Evolutionary conservation across 1,284 basidiomycete genomes (phyloP).

Genomic region (Cryptococcus sp.): DNA sequence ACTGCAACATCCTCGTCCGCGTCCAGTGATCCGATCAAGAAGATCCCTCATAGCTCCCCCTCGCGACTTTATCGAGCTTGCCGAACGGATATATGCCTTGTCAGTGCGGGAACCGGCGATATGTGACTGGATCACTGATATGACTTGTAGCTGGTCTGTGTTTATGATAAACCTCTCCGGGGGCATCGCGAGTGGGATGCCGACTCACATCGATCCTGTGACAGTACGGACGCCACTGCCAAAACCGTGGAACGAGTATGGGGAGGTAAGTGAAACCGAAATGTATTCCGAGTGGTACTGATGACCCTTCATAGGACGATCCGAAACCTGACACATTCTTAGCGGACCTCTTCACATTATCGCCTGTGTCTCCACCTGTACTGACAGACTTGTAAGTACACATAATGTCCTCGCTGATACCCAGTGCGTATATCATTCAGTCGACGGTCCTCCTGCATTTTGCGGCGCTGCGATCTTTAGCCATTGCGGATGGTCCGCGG

Average conservation of each 20-base stretch:
- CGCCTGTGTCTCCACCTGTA: too few species aligned
- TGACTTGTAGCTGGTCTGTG: slow-evolving; percentile 20
- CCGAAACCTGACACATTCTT: too few species aligned
- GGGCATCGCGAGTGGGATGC: slow-evolving; percentile 10
- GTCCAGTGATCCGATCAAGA: not conserved
- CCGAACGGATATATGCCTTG: slow-evolving; percentile 26
- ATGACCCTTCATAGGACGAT: too few species aligned
- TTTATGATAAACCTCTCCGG: slow-evolving; percentile 17
- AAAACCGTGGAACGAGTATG: slow-evolving; percentile 15
- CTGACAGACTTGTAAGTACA: too few species aligned
- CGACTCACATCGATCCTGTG: slow-evolving; percentile 8
- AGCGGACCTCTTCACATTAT: too few species aligned
- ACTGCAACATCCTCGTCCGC: not conserved
- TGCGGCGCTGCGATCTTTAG: not conserved
- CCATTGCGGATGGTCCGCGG: not conserved
- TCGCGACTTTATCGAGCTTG: slow-evolving; percentile 15
- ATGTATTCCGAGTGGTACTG: too few species aligned
- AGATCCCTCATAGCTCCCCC: not conserved
- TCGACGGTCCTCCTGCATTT: slow-evolving; percentile 9
- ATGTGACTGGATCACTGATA: not conserved
- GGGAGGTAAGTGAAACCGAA: too few species aligned
- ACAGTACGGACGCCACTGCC: slow-evolving; percentile 21
- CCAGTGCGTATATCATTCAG: slow-evolving; percentile 11
- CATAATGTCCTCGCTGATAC: too few species aligned
- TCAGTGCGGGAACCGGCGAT: slow-evolving; percentile 5